These are phyloP conservation scores for Aspergillus campestris DNA, from an alignment of 495 filamentous ascomycete genomes.

Conservation along the genomic window DNA sequence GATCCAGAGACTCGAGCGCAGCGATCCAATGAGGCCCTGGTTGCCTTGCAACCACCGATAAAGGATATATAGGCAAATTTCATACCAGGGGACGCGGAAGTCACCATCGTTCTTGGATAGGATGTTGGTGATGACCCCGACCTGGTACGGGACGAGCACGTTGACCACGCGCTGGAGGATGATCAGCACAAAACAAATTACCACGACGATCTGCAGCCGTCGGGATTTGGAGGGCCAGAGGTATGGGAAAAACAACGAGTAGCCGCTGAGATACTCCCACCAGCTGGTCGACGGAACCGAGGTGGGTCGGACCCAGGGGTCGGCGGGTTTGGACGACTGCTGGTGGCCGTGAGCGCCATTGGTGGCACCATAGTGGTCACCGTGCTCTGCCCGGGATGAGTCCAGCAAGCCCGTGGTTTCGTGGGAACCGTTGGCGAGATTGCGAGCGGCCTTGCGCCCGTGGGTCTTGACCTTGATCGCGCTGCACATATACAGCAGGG, in stretches of 20 bases:
- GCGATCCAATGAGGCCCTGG: conserved; percentile 75
- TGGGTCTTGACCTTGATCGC: conserved; percentile 35
- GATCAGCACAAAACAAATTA: conserved; percentile 71
- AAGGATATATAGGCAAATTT: conserved; percentile 69
- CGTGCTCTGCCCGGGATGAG: conserved; percentile 33
- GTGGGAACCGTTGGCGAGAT: conserved; percentile 25
- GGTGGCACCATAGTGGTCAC: conserved; percentile 46
- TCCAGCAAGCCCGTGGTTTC: conserved; percentile 51
- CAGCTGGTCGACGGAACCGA: conserved; percentile 60
- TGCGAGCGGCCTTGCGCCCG: conserved; percentile 14
- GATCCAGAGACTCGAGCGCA: conserved; percentile 82
- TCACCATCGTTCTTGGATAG: conserved; percentile 44
- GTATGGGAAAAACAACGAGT: conserved; percentile 86
- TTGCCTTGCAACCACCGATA: conserved; percentile 82
- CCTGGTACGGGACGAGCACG: conserved; percentile 67
- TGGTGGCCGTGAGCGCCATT: conserved; percentile 26
- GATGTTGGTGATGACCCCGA: conserved; percentile 62
- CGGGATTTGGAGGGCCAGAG: conserved; percentile 79
- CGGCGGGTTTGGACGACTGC: conserved; percentile 31
- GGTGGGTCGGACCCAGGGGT: conserved; percentile 59
- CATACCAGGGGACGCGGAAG: conserved; percentile 52
- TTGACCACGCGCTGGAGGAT: conserved; percentile 72
- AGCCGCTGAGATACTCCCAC: conserved; percentile 88
- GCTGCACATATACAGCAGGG: conserved; percentile 47
- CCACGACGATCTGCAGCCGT: conserved; percentile 63